phyloP scores from a whole-genome alignment of 2,329 filamentous ascomycete species.

The Ceratocystis eucalypticola region DNA sequence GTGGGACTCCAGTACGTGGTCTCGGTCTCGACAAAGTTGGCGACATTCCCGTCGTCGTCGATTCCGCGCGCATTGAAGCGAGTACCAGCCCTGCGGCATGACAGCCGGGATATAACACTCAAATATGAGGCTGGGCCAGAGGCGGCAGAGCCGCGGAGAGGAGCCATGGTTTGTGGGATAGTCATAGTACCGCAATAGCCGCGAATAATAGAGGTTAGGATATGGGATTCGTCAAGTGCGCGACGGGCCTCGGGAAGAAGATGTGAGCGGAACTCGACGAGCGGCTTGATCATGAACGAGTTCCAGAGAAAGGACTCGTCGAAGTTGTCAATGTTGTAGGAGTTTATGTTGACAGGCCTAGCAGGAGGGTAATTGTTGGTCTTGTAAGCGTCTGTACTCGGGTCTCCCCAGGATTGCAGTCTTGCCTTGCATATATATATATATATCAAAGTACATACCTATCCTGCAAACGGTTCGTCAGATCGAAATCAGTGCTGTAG shows the following conservation, averaged over 20 bases:
- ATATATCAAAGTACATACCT: conserved; percentile 36
- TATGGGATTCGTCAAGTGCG: conserved; percentile 70
- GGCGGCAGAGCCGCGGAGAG: conserved; percentile 39
- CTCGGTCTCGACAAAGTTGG: conserved; percentile 98
- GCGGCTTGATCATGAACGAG: conserved; percentile 90
- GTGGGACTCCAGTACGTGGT: conserved; percentile 78
- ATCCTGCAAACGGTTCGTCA: conserved; percentile 86
- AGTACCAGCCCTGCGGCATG: conserved; percentile 80
- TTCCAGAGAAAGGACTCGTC: conserved; percentile 95
- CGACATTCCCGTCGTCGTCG: conserved; percentile 92
- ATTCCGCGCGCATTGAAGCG: conserved; percentile 95
- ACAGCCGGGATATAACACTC: conserved; percentile 82
- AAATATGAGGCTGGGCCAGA: conserved; percentile 66
- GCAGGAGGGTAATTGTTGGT: conserved; percentile 8
- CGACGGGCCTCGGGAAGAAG: conserved; percentile 61
- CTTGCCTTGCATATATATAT: too few relatives aligned
- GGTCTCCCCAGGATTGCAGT: too few relatives aligned
- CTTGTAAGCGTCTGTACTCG: too few relatives aligned
- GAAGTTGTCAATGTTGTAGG: conserved; percentile 83
- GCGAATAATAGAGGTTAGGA: conserved; percentile 84
- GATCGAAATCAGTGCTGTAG: conserved; percentile 95
- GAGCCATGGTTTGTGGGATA: conserved; percentile 63
- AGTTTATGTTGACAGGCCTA: conserved; percentile 59
- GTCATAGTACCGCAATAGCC: conserved; percentile 83
- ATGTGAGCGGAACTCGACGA: conserved; percentile 77